Base-by-base conservation (phyloP, 331 rosid species). In the Prunus yedoensis region DNA sequence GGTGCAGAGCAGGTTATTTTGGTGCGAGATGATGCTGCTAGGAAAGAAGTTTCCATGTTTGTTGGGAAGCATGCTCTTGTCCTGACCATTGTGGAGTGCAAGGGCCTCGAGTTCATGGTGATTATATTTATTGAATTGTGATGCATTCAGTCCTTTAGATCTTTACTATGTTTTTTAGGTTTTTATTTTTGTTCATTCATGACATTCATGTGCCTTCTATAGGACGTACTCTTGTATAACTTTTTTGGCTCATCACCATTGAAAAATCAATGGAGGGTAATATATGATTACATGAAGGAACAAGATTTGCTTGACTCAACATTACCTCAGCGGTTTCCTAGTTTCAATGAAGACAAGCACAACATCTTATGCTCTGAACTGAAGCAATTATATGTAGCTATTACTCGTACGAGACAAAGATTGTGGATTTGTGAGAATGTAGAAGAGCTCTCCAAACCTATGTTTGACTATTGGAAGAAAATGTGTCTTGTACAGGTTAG, bases 61-160 rank as follows among this genome's bases (percentile, higher is more conserved):
- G 85, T 82, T 18, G 93, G 90, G 65, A 88, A 85, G 62, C 78
- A 86, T 1, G 93, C 93, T 68, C 93, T 91, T 68, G 87, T 91
- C 47, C 77, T 91, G 28, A 86, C 95, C 9, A 80, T 89, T 68
- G 3, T 84, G 50, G 95, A 88, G 75, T 88, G 96, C 84, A 91
- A 91, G 66, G 93, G 97, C 20, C 90, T 87, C 5, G 96, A 91
- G 43, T 91, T 91, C 76, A 88, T 88, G 93, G 97, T 91, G 41
- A 73, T 69, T 28, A 25, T 32, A 5, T 15, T 51, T 51, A 16
- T 51, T 16, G 5, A 51, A 14, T 16, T 51, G 4, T 14, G n/a
- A 5, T 15, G 5, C 16, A 51, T 51, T 51, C 56, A 51, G 56
- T 51, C 56, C n/a, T 5, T 51, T 51, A 6, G n/a, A 51, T 51